Evolutionary conservation across 23 red algal genomes (phyloP), one percentile per base, ranked within the genome.

Genomic region (Gracilariopsis chorda): DNA sequence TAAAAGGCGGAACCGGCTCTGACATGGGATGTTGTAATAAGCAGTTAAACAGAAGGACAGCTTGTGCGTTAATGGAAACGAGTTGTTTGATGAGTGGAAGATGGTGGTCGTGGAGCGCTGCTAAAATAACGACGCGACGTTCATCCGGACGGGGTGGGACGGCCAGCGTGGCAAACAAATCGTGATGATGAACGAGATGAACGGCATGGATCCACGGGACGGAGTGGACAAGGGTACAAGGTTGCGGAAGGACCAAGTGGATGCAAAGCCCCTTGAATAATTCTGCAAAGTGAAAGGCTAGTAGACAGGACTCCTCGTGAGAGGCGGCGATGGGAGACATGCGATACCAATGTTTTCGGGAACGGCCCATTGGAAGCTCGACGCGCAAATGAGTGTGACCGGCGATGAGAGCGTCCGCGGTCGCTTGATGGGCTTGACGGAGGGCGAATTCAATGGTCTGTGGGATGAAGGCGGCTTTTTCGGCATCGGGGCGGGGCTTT

Each of bases 271-370:
- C 78, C 58, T 83, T 72, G 80, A 92, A 92, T 11, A 92, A 34
- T 9, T 20, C 45, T 16, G 80, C 78, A 82, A 73, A 92, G 79
- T 92, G 89, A 27, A 84, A 57, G 24, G 89, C 89, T 0, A 92
- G 62, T 25, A 92, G 35, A 27, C 56, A 42, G 1, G 80, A 51
- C 63, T 92, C 89, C 34, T 40, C 45, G 39, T 69, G 34, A 7
- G 70, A 71, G 42, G 76, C 33, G 21, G 61, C 23, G 27, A 77
- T 37, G 2, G 89, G 89, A 6, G 89, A 83, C 77, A 92, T 83
- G 61, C 77, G 78, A 63, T 92, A 92, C 89, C 89, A 92, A 47
- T 79, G 76, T n/a, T 77, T 71, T 28, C 89, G 89, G 61, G 89
- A 84, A 61, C 89, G 77, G 28, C 89, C 89, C 78, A 92, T 84